phyloP scores from a whole-genome alignment of 2,329 filamentous ascomycete species.

The Penicillium occitanis region DNA sequence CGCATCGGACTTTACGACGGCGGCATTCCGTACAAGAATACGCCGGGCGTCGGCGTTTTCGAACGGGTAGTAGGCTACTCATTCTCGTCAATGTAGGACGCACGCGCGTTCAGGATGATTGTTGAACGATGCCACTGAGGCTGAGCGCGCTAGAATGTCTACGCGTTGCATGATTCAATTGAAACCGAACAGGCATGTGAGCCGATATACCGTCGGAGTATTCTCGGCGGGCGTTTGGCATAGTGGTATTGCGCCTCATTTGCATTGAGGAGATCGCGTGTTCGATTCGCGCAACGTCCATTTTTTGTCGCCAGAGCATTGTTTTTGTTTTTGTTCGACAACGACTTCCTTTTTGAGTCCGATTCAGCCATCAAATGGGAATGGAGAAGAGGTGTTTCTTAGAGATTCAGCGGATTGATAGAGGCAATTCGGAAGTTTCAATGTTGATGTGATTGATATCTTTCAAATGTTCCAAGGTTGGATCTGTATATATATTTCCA shows the following conservation, averaged over 20 bases:
- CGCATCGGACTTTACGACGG: constrained; percentile 34
- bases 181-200: too few relatives aligned
- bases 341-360: not conserved
- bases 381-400: not conserved
- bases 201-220: not conserved
- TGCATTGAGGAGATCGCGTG: constrained; percentile 13
- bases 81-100: not conserved
- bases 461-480: too few relatives aligned
- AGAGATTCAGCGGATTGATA: not conserved
- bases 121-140: not conserved
- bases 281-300: constrained; percentile 13
- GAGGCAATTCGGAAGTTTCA: not conserved
- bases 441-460: too few relatives aligned
- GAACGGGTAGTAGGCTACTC: not conserved
- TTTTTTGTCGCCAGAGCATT: not conserved
- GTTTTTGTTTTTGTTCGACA: not conserved
- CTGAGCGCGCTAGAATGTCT: not conserved
- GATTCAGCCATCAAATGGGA: not conserved
- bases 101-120: not conserved
- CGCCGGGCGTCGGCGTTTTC: constrained; percentile 27
- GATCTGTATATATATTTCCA: too few relatives aligned
- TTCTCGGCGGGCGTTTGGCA: constrained; percentile 8
- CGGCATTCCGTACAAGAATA: constrained; percentile 32
- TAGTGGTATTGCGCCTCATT: constrained; percentile 14
- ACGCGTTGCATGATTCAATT: not conserved